Evolutionary conservation across 345 rosid species (phyloP), one percentile per base, ranked within the genome.

Genomic region (Camelina hispida): DNA sequence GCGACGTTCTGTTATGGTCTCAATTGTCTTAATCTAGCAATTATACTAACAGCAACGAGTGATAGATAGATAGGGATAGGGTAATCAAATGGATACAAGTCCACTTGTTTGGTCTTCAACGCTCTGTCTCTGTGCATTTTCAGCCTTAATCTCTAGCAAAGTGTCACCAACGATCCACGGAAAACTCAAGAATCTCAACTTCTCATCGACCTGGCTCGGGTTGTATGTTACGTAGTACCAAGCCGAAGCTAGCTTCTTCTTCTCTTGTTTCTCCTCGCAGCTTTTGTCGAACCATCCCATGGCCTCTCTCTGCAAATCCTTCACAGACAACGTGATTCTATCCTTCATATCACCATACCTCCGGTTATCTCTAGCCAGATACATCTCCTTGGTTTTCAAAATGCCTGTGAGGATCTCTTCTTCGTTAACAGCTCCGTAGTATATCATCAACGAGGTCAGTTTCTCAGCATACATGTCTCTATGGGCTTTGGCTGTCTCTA

Each of bases 391-490:
- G 22, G 81, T 84, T 67, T 83, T 79, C 47, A 95, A 71, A 69
- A 90, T 87, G 2, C 99, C 97, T 0, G 99, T 88, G 71, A 95
- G 85, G 28, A 95, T 87, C 85, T 95, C 99, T 25, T 91, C 98
- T 79, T 94, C 96, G 7, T 70, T 80, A 55, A 74, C 78, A 16
- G 86, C 86, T 40, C 82, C 89, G 0, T 87, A 94, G 76, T 86
- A 91, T 23, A 50, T 79, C 96, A 94, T 91, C 79, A 88, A 62
- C 16, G 72, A 68, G 16, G 81, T 84, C 68, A 92, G 57, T 80
- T 85, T 86, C 86, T 92, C 97, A 22, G 34, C 65, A 44, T 94
- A 90, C 85, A 74, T 81, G 54, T 83, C 85, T 79, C 76, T 87
- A 32, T 88, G 89, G 38, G 30, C 4, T 65, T 67, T 63, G 2